Conservation (phyloP, 2,329 filamentous ascomycete species). For the Mycosphaerella sp. region DNA sequence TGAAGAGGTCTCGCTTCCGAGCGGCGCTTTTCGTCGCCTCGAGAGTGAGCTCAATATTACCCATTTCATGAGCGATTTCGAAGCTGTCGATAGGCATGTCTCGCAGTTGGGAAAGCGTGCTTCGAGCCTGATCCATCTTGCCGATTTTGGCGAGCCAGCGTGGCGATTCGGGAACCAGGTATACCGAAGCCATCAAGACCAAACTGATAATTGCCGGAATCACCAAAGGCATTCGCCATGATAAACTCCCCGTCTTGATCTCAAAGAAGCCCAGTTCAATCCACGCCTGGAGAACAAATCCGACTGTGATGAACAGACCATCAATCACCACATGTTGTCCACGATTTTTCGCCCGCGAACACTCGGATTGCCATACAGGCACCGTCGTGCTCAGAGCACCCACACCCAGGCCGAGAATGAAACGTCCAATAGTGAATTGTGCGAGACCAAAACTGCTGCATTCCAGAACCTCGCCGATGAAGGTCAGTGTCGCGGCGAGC, state of each 20-base stretch:
- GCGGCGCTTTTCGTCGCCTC: constrained; percentile 36
- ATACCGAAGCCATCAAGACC: constrained; percentile 27
- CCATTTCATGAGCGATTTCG: constrained; percentile 40
- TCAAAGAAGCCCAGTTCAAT: constrained; percentile 43
- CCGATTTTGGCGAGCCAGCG: constrained; percentile 35
- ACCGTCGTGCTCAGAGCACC: constrained; percentile 42
- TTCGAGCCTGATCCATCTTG: constrained; percentile 15
- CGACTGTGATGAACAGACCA: constrained; percentile 43
- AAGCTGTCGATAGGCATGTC: constrained; percentile 36
- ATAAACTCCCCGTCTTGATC: constrained; percentile 35
- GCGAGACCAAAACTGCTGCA: constrained; percentile 41
- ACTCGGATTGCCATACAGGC: constrained; percentile 44
- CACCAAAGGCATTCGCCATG: constrained; percentile 41
- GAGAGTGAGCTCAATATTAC: constrained; percentile 45
- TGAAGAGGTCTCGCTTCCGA: constrained; percentile 42
- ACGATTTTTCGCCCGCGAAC: constrained; percentile 35
- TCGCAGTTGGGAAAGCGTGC: constrained; percentile 37
- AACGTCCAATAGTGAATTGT: constrained; percentile 43
- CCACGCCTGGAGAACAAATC: constrained; percentile 44
- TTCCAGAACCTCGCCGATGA: constrained; percentile 42
- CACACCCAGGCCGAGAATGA: constrained; percentile 42
- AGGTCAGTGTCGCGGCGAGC: constrained; percentile 35
- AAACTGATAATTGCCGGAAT: constrained; percentile 44
- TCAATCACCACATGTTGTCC: constrained; percentile 40
- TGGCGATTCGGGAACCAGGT: constrained; percentile 37